phyloP scores from a whole-genome alignment of 352 stramenopile species.

The Pseudoperonospora humuli region DNA sequence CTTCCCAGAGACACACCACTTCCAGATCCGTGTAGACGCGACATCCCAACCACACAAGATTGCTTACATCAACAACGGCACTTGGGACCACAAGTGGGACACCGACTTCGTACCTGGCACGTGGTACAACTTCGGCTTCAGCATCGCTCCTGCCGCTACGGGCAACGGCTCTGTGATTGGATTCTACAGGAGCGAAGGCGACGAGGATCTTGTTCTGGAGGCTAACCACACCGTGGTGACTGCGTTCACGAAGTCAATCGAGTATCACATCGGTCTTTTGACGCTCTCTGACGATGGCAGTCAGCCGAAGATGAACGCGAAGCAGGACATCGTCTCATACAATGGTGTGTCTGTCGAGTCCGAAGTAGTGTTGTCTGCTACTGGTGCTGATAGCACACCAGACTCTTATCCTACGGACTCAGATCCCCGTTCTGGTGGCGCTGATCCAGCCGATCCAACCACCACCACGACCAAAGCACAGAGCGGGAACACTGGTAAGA shows the following conservation, averaged over 20 bases:
- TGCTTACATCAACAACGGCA: slow-evolving; percentile 9
- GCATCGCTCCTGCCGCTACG: not conserved
- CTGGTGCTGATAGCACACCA: too few species aligned
- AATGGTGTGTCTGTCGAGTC: slow-evolving; percentile 11
- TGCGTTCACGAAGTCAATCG: not conserved
- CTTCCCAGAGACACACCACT: slow-evolving; percentile 5
- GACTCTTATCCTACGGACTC: too few species aligned
- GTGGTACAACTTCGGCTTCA: slow-evolving; percentile 10
- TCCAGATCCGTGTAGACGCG: slow-evolving; percentile 7
- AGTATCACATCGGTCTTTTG: slow-evolving; percentile 9
- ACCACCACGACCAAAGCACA: too few species aligned
- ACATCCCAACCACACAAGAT: not conserved
- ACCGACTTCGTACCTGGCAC: slow-evolving; percentile 5
- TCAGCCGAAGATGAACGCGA: slow-evolving; percentile 9
- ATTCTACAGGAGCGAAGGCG: slow-evolving; percentile 6
- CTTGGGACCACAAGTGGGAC: slow-evolving; percentile 9
- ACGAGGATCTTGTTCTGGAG: slow-evolving; percentile 2
- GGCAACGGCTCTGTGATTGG: slow-evolving; percentile 1
- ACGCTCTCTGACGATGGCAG: slow-evolving; percentile 6
- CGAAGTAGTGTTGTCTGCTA: too few species aligned
- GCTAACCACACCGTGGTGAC: not conserved
- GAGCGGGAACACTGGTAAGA: too few species aligned
- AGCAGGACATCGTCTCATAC: slow-evolving; percentile 14
- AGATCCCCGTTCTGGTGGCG: too few species aligned
- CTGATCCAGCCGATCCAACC: too few species aligned